Conservation (phyloP, 2,329 filamentous ascomycete genomes). For the Neofusicoccum laricinum region DNA sequence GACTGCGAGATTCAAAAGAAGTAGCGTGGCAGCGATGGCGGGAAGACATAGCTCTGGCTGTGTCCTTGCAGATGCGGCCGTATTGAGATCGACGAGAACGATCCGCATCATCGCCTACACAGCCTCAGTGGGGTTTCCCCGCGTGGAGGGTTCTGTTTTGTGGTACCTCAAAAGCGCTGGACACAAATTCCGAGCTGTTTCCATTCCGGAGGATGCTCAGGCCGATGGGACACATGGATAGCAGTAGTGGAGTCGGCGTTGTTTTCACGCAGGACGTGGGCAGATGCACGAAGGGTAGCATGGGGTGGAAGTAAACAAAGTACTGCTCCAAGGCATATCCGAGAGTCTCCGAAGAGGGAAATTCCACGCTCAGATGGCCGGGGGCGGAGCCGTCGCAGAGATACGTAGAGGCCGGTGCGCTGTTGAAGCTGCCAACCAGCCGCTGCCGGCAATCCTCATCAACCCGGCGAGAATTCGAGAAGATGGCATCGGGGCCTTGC, state of each 20-base stretch:
- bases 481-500: neutral
- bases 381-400: neutral
- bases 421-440: neutral
- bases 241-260: slow-evolving; percentile 45
- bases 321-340: slow-evolving; percentile 55
- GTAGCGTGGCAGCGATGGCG: neutral
- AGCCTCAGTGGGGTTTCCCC: neutral
- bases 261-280: slow-evolving; percentile 52
- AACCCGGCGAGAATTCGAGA: neutral
- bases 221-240: slow-evolving; percentile 54
- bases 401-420: neutral
- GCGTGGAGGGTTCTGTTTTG: neutral
- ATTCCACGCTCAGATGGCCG: slow-evolving; percentile 21
- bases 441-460: neutral
- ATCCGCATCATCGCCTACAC: neutral
- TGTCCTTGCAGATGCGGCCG: neutral
- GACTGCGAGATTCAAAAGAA: neutral
- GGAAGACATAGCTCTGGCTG: neutral
- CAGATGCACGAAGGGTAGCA: slow-evolving; percentile 53
- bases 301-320: slow-evolving; percentile 53
- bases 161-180: slow-evolving; percentile 23
- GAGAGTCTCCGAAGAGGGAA: slow-evolving; percentile 52
- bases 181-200: slow-evolving; percentile 50
- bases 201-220: slow-evolving; percentile 52
- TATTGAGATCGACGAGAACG: neutral